Evolutionary conservation across 306 rosid genomes (phyloP).

Genomic region (apple (Malus domestica)): DNA sequence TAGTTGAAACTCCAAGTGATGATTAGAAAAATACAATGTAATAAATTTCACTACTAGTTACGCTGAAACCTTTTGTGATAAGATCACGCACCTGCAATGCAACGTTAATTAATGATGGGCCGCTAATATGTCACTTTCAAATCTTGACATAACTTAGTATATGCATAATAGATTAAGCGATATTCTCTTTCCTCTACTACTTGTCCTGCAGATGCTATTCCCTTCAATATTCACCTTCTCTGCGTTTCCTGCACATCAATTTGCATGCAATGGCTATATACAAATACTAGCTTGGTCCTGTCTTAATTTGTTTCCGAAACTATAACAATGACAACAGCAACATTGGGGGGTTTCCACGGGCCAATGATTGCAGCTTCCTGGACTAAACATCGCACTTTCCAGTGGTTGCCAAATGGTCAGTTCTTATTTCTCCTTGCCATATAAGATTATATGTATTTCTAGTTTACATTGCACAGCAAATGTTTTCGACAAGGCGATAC

Average conservation of each 20-base stretch:
- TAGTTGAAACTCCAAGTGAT: no score
- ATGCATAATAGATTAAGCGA: not conserved
- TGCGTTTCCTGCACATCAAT: not conserved
- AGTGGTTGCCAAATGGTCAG: constrained; percentile 8
- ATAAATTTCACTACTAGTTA: no score
- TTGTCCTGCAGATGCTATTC: constrained; percentile 23
- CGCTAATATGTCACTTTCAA: not conserved
- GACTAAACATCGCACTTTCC: not conserved
- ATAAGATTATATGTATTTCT: not conserved
- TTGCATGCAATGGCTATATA: constrained; percentile 2
- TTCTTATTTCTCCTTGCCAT: not conserved
- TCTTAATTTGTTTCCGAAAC: not conserved
- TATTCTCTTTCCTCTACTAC: constrained; percentile 6
- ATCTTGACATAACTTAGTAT: not conserved
- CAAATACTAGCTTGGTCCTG: not conserved
- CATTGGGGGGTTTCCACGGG: not conserved
- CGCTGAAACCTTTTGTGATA: no score
- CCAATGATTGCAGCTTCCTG: not conserved
- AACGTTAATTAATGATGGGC: no score
- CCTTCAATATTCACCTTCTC: not conserved
- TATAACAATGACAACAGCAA: constrained; percentile 2
- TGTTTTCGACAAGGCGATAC: not conserved
- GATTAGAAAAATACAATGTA: no score
- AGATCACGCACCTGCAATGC: not conserved
- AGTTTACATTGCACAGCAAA: not conserved